phyloP scores from a whole-genome alignment of 1,139 yeast species.

The Yamadazyma siamensis region DNA sequence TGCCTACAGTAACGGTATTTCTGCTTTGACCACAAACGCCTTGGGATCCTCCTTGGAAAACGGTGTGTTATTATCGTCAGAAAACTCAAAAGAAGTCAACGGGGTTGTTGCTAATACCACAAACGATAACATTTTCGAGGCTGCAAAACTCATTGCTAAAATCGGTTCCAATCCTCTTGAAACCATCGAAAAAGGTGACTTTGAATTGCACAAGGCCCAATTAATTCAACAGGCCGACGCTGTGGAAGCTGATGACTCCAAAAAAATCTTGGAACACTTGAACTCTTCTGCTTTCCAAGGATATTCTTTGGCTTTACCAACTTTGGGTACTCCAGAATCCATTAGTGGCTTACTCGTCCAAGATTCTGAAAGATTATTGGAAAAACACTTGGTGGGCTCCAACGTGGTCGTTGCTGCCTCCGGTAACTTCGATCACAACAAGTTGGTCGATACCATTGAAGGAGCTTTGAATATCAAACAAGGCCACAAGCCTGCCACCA shows the following conservation, averaged over 20 bases:
- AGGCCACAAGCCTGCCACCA: conserved; percentile 54
- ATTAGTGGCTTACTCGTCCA: conserved; percentile 51
- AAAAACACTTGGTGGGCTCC: conserved; percentile 54
- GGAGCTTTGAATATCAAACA: conserved; percentile 42
- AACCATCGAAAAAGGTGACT: conserved; percentile 31
- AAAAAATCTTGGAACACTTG: conserved; percentile 66
- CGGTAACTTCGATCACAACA: conserved; percentile 70
- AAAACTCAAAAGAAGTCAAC: conserved; percentile 50
- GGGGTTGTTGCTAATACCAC: conserved; percentile 52
- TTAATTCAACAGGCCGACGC: conserved; percentile 37
- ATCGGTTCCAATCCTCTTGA: conserved; percentile 35
- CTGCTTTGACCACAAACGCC: conserved; percentile 58
- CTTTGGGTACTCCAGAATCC: conserved; percentile 67
- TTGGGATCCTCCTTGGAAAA: conserved; percentile 39
- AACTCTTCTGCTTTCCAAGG: conserved; percentile 83
- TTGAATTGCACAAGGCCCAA: conserved; percentile 32
- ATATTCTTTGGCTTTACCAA: conserved; percentile 73
- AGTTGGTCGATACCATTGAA: conserved; percentile 63
- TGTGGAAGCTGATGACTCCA: conserved; percentile 44
- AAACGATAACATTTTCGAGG: conserved; percentile 40
- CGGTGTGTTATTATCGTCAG: conserved; percentile 46
- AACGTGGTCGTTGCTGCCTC: conserved; percentile 70
- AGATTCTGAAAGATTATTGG: conserved; percentile 57
- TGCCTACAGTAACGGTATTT: conserved; percentile 75
- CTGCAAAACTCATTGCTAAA: conserved; percentile 36